A percentile compares a stretch with the other conserved stretches of the same genome.
Evolutionary conservation across 176 grass and related monocot genomes (phyloP).

Genomic region (Triticum aestivum): DNA sequence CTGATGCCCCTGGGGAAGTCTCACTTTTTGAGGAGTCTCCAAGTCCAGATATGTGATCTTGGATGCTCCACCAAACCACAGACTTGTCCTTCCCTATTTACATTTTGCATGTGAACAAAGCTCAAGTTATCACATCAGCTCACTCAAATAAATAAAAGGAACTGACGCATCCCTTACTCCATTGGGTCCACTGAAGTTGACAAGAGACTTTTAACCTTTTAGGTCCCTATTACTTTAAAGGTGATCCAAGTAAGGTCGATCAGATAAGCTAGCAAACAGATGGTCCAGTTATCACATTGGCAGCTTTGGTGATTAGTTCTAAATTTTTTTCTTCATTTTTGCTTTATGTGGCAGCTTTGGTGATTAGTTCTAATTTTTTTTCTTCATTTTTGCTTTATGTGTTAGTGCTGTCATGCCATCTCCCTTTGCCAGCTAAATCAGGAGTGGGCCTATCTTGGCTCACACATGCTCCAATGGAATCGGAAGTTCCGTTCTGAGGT

Average conservation of each 20-base stretch:
- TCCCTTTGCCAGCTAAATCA: not conserved
- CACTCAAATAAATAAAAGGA: not conserved
- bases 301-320: not conserved
- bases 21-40: conserved; percentile 57
- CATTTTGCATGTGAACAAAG: conserved; percentile 5
- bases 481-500: not conserved
- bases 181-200: not conserved
- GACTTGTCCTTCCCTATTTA: conserved; percentile 85
- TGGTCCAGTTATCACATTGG: not conserved
- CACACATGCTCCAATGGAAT: conserved; percentile 1
- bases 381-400: not conserved
- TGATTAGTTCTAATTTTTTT: not conserved
- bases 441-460: not conserved
- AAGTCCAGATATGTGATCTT: conserved; percentile 76
- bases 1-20: conserved; percentile 51
- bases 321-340: not conserved
- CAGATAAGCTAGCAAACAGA: not conserved
- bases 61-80: conserved; percentile 93
- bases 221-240: not conserved
- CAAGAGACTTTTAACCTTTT: not conserved
- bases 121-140: conserved; percentile 7
- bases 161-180: not conserved
- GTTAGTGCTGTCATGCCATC: not conserved
- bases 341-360: not conserved
- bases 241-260: not conserved